A percentile compares a stretch with the other conserved stretches of the same genome.
phyloP scores from a whole-genome alignment of 2,329 filamentous ascomycete genomes.

The Zopfia rhizophila region DNA sequence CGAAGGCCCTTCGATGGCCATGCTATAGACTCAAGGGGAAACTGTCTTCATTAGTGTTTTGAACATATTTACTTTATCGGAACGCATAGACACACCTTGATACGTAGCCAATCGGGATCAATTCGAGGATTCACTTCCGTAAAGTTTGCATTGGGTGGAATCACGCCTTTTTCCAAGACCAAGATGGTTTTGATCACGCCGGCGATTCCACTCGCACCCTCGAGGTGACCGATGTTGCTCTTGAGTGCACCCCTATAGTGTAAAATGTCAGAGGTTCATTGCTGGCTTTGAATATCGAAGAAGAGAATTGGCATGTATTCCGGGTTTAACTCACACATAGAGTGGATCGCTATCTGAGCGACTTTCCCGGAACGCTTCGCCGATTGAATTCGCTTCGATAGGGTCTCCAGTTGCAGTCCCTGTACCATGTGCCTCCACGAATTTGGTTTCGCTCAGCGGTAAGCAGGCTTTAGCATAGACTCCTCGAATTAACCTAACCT shows the following conservation, averaged over 20 bases:
- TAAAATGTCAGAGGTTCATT: too few relatives aligned
- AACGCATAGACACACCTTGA: constrained; percentile 20
- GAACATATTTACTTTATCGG: not conserved
- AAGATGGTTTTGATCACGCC: constrained; percentile 32
- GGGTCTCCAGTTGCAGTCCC: constrained; percentile 19
- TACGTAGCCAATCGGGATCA: constrained; percentile 5
- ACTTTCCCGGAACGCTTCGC: constrained; percentile 10
- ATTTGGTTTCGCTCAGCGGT: constrained; percentile 10
- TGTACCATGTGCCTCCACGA: constrained; percentile 24
- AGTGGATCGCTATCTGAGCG: constrained; percentile 10
- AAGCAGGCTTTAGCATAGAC: constrained; percentile 15
- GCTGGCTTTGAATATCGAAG: too few relatives aligned
- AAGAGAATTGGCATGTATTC: constrained; percentile 46
- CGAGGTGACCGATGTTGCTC: constrained; percentile 38
- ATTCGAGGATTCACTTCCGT: constrained; percentile 26
- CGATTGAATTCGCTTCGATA: constrained; percentile 19
- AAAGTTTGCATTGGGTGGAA: constrained; percentile 39
- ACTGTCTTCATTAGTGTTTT: constrained; percentile 17
- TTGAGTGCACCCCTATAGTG: constrained; percentile 36
- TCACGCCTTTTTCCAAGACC: constrained; percentile 43
- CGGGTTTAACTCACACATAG: constrained; percentile 36
- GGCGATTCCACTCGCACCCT: constrained; percentile 28
- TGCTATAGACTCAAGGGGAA: constrained; percentile 18
- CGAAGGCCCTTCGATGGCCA: constrained; percentile 19
- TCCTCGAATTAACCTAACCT: constrained; percentile 25